These are phyloP conservation scores for Rubroboletus pulcherrimus DNA, from an alignment of 768 basidiomycete genomes.

Conservation along the genomic window DNA sequence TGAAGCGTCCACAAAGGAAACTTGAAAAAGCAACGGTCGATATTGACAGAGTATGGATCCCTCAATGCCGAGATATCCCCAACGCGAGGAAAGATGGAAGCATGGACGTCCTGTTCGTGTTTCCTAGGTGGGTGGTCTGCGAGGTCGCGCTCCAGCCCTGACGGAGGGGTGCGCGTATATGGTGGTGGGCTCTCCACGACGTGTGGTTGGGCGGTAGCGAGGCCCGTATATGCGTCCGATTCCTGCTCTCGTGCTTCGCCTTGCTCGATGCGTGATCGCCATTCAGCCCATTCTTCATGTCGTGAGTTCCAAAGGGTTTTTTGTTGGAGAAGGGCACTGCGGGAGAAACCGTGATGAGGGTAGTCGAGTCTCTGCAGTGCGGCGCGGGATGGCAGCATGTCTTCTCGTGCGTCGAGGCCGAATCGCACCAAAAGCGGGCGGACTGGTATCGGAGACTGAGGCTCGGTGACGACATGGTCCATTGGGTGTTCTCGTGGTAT, in stretches of 20 bases:
- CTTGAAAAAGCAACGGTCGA: slow-evolving; percentile 57
- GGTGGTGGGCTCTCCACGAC: slow-evolving; percentile 9
- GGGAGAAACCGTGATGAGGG: slow-evolving; percentile 59
- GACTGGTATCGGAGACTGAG: slow-evolving; percentile 22
- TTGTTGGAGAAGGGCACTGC: slow-evolving; percentile 52
- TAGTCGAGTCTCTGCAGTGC: slow-evolving; percentile 41
- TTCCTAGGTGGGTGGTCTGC: slow-evolving; percentile 1
- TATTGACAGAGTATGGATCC: slow-evolving; percentile 52
- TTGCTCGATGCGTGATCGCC: slow-evolving; percentile 21
- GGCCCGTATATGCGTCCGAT: slow-evolving; percentile 26
- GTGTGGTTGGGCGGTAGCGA: slow-evolving; percentile 8
- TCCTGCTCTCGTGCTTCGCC: not conserved
- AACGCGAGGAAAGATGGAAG: slow-evolving; percentile 50
- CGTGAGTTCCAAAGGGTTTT: slow-evolving; percentile 63
- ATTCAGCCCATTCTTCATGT: slow-evolving; percentile 48
- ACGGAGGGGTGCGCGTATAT: slow-evolving; percentile 20
- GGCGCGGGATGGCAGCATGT: slow-evolving; percentile 2
- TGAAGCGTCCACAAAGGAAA: slow-evolving; percentile 63
- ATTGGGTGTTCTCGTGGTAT: slow-evolving; percentile 6
- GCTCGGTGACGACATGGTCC: slow-evolving; percentile 19
- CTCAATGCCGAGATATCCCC: slow-evolving; percentile 59
- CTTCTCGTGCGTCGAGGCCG: not conserved
- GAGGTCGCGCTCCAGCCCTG: slow-evolving; percentile 32
- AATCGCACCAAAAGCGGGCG: slow-evolving; percentile 11
- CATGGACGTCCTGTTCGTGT: slow-evolving; percentile 15